Conservation (phyloP, 495 filamentous ascomycete species). For the Daldinia grandis region DNA sequence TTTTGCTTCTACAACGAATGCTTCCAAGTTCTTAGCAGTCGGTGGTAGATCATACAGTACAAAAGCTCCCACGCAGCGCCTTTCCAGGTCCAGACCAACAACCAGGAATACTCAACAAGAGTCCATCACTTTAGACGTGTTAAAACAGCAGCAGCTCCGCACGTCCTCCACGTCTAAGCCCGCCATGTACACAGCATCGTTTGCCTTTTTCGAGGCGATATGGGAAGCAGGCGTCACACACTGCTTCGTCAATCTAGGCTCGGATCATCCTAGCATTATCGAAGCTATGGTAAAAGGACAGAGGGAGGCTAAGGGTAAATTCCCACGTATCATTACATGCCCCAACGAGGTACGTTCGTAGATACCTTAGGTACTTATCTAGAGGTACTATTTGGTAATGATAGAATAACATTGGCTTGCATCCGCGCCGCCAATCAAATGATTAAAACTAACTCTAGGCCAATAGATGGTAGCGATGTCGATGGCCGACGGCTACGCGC, state of each 20-base stretch:
- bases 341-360: constrained; percentile 75
- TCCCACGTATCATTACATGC: constrained; percentile 90
- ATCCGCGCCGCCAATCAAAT: not conserved
- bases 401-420: not conserved
- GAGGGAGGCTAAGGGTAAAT: constrained; percentile 66
- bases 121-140: constrained; percentile 6
- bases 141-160: constrained; percentile 6
- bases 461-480: constrained; percentile 93
- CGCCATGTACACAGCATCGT: constrained; percentile 59
- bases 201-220: constrained; percentile 94
- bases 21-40: not conserved
- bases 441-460: not conserved
- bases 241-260: constrained; percentile 94
- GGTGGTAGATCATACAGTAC: constrained; percentile 21
- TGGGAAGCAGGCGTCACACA: constrained; percentile 91
- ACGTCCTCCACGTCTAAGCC: constrained; percentile 19
- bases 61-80: not conserved
- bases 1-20: not conserved
- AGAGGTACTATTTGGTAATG: too few relatives aligned
- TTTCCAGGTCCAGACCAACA: constrained; percentile 5
- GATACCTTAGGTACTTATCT: not conserved
- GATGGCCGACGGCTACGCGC: constrained; percentile 95
- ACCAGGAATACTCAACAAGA: constrained; percentile 8
- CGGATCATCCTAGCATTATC: constrained; percentile 91
- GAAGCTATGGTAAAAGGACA: constrained; percentile 96